These are phyloP conservation scores for Triticum urartu DNA, from an alignment of 176 grass and related monocot species.

Conservation along the genomic window DNA sequence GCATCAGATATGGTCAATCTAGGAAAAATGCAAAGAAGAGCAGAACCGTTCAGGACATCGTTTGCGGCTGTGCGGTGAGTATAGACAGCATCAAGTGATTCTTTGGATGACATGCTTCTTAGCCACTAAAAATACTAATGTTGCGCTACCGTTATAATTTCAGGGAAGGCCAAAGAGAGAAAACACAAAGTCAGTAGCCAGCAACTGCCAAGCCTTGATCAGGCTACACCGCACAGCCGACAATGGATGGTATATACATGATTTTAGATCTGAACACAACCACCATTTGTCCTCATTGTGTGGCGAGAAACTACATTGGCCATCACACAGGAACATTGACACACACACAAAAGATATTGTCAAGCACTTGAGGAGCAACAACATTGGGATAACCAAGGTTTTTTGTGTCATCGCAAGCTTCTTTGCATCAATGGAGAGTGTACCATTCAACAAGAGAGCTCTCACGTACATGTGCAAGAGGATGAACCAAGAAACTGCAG, in stretches of 20 bases:
- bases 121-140: too few relatives aligned
- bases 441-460: background rate
- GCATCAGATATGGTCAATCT: too few relatives aligned
- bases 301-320: background rate
- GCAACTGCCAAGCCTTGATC: background rate
- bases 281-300: background rate
- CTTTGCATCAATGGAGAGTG: background rate
- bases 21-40: too few relatives aligned
- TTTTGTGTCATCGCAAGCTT: background rate
- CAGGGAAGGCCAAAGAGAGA: too few relatives aligned
- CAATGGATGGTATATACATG: background rate
- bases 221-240: background rate
- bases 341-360: background rate
- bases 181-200: too few relatives aligned
- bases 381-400: background rate
- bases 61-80: too few relatives aligned
- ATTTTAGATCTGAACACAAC: background rate
- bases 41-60: too few relatives aligned
- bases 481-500: background rate
- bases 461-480: background rate
- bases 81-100: accelerated
- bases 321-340: background rate
- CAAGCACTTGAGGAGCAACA: background rate
- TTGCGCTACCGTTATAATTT: too few relatives aligned
- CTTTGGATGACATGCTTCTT: too few relatives aligned